Base-by-base conservation (phyloP, 805 yeast genomes). In the Candida peoriensis region DNA sequence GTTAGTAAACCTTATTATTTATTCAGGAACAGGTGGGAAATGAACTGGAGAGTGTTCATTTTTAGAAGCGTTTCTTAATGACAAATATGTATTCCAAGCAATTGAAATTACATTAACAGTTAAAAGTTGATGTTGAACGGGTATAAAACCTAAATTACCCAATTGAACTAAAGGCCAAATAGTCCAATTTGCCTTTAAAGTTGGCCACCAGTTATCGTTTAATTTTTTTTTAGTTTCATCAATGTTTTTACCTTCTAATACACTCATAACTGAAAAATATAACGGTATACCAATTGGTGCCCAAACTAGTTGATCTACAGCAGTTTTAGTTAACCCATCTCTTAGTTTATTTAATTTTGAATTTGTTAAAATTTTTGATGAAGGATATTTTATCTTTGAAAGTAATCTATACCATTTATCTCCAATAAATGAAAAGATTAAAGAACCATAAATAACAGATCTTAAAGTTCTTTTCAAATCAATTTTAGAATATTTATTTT, bases 161-260 rank as follows among this genome's bases (percentile, higher is more conserved):
- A 78, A 50, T 60, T 93, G 97, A 43, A 93, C 83, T 0, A 75
- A 58, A 0, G 97, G 97, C 98, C 97, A 93, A 10, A 90, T 81
- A 33, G 68, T 52, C 89, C 95, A 87, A 56, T 88, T 89, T 13
- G 83, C 68, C 22, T 65, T 55, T 27, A 89, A 58, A 0, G 96
- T 88, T 4, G 71, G 68, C 78, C 77, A 61, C 74, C 76, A 76
- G 39, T 78, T 75, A 12, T 64, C 59, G 3, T 58, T 30, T 17
- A 81, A 48, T 43, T 73, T 78, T 5, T 44, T 31, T 34, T 55
- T 51, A 12, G 78, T 63, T 16, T 63, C 64, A 0, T 55, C 54
- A 4, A 59, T 24, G 0, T 71, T 52, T 31, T 69, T 62, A 11
- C 72, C 69, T 52, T 86, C 93, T 66, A 89, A 55, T 4, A 76